A percentile compares a stretch with the other conserved stretches of the same genome.
These are phyloP conservation scores for Mycena metata DNA, from an alignment of 768 basidiomycete species.

Conservation along the genomic window DNA sequence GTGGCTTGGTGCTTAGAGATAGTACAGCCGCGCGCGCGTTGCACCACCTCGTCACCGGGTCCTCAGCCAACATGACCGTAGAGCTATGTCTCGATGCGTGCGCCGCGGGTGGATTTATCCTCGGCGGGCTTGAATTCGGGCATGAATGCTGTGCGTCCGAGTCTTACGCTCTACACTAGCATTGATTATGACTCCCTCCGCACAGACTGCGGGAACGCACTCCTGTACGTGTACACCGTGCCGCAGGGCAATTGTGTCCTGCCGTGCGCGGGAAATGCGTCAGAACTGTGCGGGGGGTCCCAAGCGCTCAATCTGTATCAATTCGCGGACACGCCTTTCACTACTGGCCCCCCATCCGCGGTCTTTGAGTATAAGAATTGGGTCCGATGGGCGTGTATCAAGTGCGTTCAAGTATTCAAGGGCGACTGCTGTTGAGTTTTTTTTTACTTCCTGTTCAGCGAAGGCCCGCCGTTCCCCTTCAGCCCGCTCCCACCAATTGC, in stretches of 20 bases:
- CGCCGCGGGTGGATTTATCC: constrained; percentile 28
- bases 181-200: background rate
- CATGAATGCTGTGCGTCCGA: constrained; percentile 40
- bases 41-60: constrained; percentile 30
- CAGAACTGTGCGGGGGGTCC: constrained; percentile 39
- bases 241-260: constrained; percentile 17
- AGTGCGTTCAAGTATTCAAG: constrained; percentile 12
- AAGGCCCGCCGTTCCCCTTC: too few species aligned
- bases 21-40: constrained; percentile 27
- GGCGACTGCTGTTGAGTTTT: too few species aligned
- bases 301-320: constrained; percentile 39
- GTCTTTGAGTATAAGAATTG: constrained; percentile 32
- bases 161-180: background rate
- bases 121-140: constrained; percentile 42
- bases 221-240: constrained; percentile 36
- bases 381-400: constrained; percentile 33
- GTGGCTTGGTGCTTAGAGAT: constrained; percentile 18
- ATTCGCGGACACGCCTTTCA: constrained; percentile 36
- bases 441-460: too few species aligned
- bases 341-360: constrained; percentile 32
- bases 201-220: constrained; percentile 42
- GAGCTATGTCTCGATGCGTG: constrained; percentile 40
- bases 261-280: constrained; percentile 36
- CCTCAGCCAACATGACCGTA: constrained; percentile 32
- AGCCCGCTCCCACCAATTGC: background rate